Percentiles rank a stretch among this genome's conserved stretches.
Conservation (phyloP, 768 basidiomycete genomes). For the Tulasnella sp. region DNA sequence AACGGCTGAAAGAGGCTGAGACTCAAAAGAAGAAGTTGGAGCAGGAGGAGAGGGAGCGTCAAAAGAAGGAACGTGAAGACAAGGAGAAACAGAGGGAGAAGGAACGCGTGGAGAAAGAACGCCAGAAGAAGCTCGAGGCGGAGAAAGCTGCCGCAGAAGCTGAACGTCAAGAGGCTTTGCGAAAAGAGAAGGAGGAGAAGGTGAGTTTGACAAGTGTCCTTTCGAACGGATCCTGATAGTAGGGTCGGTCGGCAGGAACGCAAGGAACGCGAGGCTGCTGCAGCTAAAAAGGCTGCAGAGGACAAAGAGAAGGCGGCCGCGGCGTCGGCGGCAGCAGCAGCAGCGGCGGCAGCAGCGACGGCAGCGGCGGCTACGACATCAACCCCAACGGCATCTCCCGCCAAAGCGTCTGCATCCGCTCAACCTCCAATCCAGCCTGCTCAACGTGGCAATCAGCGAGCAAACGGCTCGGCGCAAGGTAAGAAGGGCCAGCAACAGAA, state of each 20-base stretch:
- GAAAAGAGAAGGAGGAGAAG: constrained; percentile 24
- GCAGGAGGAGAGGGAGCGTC: constrained; percentile 31
- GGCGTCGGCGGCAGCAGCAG: neutral
- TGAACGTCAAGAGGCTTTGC: neutral
- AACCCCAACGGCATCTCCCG: constrained; percentile 13
- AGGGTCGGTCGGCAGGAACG: neutral
- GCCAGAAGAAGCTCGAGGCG: constrained; percentile 37
- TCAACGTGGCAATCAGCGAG: neutral
- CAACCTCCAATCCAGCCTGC: neutral
- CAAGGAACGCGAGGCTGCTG: constrained; percentile 21
- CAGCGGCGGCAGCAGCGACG: constrained; percentile 25
- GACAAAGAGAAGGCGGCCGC: constrained; percentile 23
- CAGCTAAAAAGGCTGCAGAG: constrained; percentile 21
- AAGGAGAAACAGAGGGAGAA: constrained; percentile 49
- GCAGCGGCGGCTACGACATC: constrained; percentile 23
- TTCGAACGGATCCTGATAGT: neutral
- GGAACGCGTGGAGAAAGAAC: constrained; percentile 57
- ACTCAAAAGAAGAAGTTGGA: constrained; percentile 58
- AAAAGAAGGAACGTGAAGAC: constrained; percentile 48
- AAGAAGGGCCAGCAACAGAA: neutral
- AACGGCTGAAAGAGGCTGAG: constrained; percentile 47
- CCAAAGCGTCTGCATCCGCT: neutral
- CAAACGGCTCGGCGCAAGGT: neutral
- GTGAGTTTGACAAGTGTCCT: neutral
- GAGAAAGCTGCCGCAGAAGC: constrained; percentile 22